Conservation (phyloP, 2,329 filamentous ascomycete species). For the Penicillium italicum region DNA sequence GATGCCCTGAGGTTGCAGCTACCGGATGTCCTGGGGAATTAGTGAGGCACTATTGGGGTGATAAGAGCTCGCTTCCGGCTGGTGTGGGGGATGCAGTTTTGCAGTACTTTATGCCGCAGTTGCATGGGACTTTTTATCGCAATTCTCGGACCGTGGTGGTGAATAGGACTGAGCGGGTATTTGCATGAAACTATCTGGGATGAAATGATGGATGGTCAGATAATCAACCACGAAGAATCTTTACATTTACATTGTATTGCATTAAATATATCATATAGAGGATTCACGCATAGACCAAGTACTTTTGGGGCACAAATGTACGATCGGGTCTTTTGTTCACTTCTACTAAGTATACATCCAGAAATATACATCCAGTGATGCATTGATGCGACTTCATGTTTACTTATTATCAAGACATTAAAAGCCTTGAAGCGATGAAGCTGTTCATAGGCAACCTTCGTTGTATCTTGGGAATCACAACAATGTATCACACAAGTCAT, state of each 20-base stretch:
- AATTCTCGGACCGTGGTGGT: not conserved
- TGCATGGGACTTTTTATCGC: slow-evolving; percentile 11
- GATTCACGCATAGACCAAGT: not conserved
- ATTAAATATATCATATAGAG: not conserved
- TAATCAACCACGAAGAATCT: not conserved
- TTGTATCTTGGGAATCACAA: not conserved
- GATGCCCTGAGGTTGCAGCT: slow-evolving; percentile 13
- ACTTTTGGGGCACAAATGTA: not conserved
- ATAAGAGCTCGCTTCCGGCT: slow-evolving; percentile 8
- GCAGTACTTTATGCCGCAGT: slow-evolving; percentile 11
- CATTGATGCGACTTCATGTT: not conserved
- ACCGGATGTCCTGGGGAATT: slow-evolving; percentile 14
- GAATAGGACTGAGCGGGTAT: not conserved
- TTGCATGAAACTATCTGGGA: not conserved
- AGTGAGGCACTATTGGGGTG: slow-evolving; percentile 18
- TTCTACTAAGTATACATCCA: no score
- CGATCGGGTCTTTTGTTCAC: not conserved
- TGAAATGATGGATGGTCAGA: not conserved
- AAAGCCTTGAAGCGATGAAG: not conserved
- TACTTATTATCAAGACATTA: not conserved
- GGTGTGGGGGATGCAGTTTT: slow-evolving; percentile 11
- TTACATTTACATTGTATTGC: not conserved
- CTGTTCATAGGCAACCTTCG: not conserved
- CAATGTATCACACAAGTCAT: not conserved
- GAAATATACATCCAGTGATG: no score